These are phyloP conservation scores for Cubamyces sp. DNA, from an alignment of 768 basidiomycete species.

Conservation along the genomic window DNA sequence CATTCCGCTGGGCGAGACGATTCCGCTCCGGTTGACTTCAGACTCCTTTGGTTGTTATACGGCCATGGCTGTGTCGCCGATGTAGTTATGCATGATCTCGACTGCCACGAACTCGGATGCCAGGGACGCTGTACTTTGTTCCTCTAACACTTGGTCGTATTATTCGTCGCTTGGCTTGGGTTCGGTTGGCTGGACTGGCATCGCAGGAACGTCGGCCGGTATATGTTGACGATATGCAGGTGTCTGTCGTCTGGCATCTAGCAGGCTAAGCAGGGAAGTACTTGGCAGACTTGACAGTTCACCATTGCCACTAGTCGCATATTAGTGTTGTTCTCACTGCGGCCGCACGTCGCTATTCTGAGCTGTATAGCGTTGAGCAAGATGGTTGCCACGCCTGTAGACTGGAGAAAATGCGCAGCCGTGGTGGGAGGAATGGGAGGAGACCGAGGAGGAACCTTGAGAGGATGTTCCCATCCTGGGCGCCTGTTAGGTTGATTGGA, in stretches of 20 bases:
- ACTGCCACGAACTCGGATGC: not conserved
- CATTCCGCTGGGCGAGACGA: slow-evolving; percentile 25
- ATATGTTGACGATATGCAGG: no score
- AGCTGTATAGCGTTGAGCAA: not conserved
- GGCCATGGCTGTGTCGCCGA: slow-evolving; percentile 12
- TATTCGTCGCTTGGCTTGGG: no score
- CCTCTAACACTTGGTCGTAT: not conserved
- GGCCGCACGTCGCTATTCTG: not conserved
- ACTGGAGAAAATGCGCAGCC: slow-evolving; percentile 5
- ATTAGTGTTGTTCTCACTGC: not conserved
- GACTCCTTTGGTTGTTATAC: slow-evolving; percentile 26
- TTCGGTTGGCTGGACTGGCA: no score
- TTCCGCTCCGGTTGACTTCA: slow-evolving; percentile 33
- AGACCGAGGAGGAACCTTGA: not conserved
- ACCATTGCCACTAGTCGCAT: no score
- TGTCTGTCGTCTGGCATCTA: no score
- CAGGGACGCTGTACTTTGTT: not conserved
- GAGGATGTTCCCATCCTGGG: slow-evolving; percentile 8
- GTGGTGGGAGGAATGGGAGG: not conserved
- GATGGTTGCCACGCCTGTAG: not conserved
- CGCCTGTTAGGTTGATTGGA: slow-evolving; percentile 2
- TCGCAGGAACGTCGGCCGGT: no score
- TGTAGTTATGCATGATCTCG: not conserved
- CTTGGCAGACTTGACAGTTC: no score
- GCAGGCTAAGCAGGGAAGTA: no score